Evolutionary conservation across 306 rosid species (phyloP), one percentile per base, ranked within the genome.

Genomic region (Corylus americana): DNA sequence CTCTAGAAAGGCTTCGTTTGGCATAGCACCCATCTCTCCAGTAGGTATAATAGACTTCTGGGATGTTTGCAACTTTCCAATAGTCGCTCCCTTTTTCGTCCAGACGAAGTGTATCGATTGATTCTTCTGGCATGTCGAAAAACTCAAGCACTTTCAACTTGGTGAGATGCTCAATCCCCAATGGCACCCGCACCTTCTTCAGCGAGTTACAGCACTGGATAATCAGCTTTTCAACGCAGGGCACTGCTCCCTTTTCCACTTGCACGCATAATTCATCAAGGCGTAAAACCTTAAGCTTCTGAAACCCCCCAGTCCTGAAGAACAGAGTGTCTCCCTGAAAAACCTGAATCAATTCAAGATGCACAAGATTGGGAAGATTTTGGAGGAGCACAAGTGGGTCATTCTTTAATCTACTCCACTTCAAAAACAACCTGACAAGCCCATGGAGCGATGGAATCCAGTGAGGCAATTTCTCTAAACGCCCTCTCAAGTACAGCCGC

Each of bases 161-260:
- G 22, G 62, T 51, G 73, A 91, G 85, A 62, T 78, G 47, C 74
- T 91, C 83, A 63, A 89, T 83, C 25, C 96, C 96, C 2, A 84
- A 71, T 5, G 96, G 93, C 12, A 89, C 86, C 42, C 69, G 92
- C 12, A 89, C 86, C 42, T 72, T 86, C 87, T 78, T 72, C 67
- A 91, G 49, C 67, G 76, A 75, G 35, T 72, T 82, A 12, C 92
- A 91, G 1, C 92, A 82, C 18, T 84, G 92, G 63, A 91, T 89
- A 31, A 83, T 83, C 12, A 91, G 79, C 84, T 63, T 91, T 63
- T 91, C 93, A 18, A 91, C 82, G 81, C 77, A 83, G 25, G 93
- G 85, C 96, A 91, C 83, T 83, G 96, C 87, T 66, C 85, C 92
- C 63, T 73, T 74, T 88, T 76, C 93, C 76, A 91, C 78, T 18